Evolutionary conservation across 768 basidiomycete species (phyloP).

Genomic region (Paxillus involutus): DNA sequence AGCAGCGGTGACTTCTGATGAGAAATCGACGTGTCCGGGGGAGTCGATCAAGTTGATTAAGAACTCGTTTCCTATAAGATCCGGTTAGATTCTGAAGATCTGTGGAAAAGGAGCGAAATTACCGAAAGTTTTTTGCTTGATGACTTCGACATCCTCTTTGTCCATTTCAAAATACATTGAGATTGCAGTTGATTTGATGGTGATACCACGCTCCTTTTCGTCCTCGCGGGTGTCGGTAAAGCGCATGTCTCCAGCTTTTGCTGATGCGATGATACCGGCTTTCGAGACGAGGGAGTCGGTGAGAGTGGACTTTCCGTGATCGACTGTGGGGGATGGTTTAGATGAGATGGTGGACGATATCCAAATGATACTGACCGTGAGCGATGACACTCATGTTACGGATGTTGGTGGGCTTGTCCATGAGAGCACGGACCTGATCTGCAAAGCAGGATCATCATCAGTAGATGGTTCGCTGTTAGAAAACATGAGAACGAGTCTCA

Average conservation of each 20-base stretch:
- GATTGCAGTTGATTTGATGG: constrained; percentile 99
- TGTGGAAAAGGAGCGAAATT: constrained; percentile 23
- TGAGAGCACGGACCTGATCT: constrained; percentile 87
- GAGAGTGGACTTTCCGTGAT: constrained; percentile 99
- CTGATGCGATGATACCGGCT: constrained; percentile 95
- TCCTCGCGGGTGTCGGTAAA: constrained; percentile 97
- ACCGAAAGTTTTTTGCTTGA: constrained; percentile 96
- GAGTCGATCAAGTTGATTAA: constrained; percentile 99
- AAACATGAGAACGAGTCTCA: constrained; percentile 36
- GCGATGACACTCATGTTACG: constrained; percentile 95
- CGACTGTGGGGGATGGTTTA: constrained; percentile 56
- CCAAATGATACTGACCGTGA: constrained; percentile 60
- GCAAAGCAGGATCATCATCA: constrained; percentile 7
- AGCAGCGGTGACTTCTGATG: constrained; percentile 98
- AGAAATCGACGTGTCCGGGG: constrained; percentile 99
- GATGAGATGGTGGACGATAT: constrained; percentile 17
- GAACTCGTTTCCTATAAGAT: constrained; percentile 78
- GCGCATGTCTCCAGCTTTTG: constrained; percentile 95
- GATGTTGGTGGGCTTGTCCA: constrained; percentile 90
- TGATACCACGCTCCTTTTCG: constrained; percentile 99
- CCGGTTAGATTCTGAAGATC: constrained; percentile 2
- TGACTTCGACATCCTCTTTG: constrained; percentile 81
- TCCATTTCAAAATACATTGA: constrained; percentile 98
- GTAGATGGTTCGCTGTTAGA: constrained; percentile 5
- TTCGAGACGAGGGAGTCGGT: constrained; percentile 99